phyloP scores from a whole-genome alignment of 345 rosid species.

The Boechera divaricarpa region DNA sequence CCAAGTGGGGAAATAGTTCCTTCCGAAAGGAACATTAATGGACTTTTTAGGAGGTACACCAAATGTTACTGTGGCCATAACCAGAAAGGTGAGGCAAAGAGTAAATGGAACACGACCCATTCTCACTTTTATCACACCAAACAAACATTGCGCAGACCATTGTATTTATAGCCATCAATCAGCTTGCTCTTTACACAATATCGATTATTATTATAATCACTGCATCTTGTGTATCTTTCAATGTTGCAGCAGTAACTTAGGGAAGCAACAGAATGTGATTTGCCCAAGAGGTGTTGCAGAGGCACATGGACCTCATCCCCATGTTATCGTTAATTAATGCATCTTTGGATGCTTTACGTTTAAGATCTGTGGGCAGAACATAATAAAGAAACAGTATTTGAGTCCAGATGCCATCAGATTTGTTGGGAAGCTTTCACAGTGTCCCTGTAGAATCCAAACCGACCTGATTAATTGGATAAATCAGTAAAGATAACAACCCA shows the following conservation, averaged over 20 bases:
- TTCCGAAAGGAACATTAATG: slow-evolving; percentile 65
- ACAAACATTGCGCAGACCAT: not conserved
- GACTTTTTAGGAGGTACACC: slow-evolving; percentile 65
- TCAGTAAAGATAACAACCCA: slow-evolving; percentile 6
- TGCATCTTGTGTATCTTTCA: slow-evolving; percentile 22
- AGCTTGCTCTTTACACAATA: not conserved
- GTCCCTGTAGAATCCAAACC: slow-evolving; percentile 13
- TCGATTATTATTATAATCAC: slow-evolving; percentile 2
- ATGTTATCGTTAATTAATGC: slow-evolving; percentile 41
- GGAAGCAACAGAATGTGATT: slow-evolving; percentile 22
- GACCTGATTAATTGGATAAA: slow-evolving; percentile 19
- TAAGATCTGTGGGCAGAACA: slow-evolving; percentile 31
- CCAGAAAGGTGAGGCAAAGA: slow-evolving; percentile 45
- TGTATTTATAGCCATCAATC: slow-evolving; percentile 35
- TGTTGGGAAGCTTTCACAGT: slow-evolving; percentile 17
- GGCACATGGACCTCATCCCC: slow-evolving; percentile 43
- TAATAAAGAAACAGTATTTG: slow-evolving; percentile 29
- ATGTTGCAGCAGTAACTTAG: slow-evolving; percentile 26
- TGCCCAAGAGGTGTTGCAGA: slow-evolving; percentile 24
- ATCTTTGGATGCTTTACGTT: slow-evolving; percentile 34
- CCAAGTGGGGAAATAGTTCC: slow-evolving; percentile 88
- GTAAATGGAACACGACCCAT: slow-evolving; percentile 47
- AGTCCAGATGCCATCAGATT: slow-evolving; percentile 2
- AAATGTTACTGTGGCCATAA: slow-evolving; percentile 58
- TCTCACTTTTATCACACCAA: slow-evolving; percentile 18